Base-by-base conservation (phyloP, 78 protist genomes). In the Dictyostelium purpureum region DNA sequence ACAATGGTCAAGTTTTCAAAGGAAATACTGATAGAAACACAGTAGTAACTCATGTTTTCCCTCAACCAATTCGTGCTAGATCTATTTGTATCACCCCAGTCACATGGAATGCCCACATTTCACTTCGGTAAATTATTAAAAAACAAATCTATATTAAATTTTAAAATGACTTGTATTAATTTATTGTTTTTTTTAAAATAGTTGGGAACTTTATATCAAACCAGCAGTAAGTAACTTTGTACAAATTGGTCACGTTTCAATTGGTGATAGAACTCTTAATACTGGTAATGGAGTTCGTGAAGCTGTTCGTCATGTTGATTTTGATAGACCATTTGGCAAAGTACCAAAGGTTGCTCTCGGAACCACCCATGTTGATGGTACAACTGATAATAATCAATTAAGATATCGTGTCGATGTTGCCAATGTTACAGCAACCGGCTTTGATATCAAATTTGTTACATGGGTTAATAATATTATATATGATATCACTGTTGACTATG, bases 31-130 rank as follows among this genome's bases (percentile, higher is more conserved):
- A 79, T 65, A 42, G 59, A 28, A 61, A 59, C 2, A 33, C 88
- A 0, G 73, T 79, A 19, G 40, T 65, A n/a, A 65, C 75, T 9
- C 37, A 65, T 11, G 14, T 21, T 7, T 79, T 79, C 18, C 26
- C 10, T 21, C 16, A 57, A 1, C 88, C 88, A 79, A 70, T 70
- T 26, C 10, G 51, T n/a, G 77, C 77, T 35, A 19, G 89, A 18
- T 52, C 80, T n/a, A 54, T 82, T 67, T 66, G 75, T 40, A 82
- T 70, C 12, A 79, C 67, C 33, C 73, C 69, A 70, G 31, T 56
- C 52, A 70, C 79, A 0, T 79, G 88, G 88, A 33, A 79, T 26
- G 43, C 33, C 18, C 70, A 54, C 37, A 61, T 79, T 26, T 35
- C 77, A 4, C 26, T 61, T 43, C n/a, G n/a, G n/a, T n/a, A n/a